These are phyloP conservation scores for Xerocomellus chrysenteron DNA, from an alignment of 768 basidiomycete species.

Conservation along the genomic window DNA sequence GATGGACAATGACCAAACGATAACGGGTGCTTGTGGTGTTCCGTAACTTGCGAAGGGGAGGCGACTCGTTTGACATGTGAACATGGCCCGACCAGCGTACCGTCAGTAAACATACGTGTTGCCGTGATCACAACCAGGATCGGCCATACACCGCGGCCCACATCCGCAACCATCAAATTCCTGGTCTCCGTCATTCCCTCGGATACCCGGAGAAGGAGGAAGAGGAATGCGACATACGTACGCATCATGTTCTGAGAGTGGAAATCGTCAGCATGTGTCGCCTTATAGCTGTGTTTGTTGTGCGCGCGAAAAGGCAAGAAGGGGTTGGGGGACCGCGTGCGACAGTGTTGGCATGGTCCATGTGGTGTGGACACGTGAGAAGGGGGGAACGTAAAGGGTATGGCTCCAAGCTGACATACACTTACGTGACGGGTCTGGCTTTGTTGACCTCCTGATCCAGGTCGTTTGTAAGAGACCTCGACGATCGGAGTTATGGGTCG, in stretches of 20 bases:
- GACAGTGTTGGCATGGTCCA: slow-evolving; percentile 4
- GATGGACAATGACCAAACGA: neutral
- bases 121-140: neutral
- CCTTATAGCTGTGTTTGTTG: slow-evolving; percentile 7
- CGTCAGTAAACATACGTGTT: neutral
- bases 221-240: slow-evolving; percentile 6
- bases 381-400: slow-evolving; percentile 9
- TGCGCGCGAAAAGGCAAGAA: neutral
- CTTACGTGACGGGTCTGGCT: slow-evolving; percentile 2
- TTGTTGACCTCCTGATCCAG: neutral
- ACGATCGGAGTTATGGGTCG: neutral
- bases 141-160: slow-evolving; percentile 1
- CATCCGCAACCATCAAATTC: neutral
- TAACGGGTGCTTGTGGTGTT: neutral
- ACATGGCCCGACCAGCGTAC: neutral
- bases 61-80: neutral
- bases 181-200: slow-evolving; percentile 15
- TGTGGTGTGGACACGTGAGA: slow-evolving; percentile 15
- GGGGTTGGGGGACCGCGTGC: slow-evolving; percentile 9
- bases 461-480: neutral
- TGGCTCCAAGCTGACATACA: slow-evolving; percentile 2
- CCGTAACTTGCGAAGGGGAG: neutral
- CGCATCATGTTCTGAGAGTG: slow-evolving; percentile 1
- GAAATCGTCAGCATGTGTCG: neutral
- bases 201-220: slow-evolving; percentile 17